phyloP scores from a whole-genome alignment of 495 filamentous ascomycete species.

The Bacidia gigantensis region DNA sequence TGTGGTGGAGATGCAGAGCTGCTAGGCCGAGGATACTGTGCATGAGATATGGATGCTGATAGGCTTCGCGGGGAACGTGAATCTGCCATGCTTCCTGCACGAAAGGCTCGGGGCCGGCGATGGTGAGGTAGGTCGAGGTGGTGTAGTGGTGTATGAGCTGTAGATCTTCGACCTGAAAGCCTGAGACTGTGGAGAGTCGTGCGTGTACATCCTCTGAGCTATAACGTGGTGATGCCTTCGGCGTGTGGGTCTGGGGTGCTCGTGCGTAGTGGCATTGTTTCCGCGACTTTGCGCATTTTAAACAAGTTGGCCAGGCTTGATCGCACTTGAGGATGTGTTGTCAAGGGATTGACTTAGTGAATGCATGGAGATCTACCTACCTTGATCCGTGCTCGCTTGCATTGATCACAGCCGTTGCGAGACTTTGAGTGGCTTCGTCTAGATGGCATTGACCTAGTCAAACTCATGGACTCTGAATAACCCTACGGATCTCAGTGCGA shows the following conservation, averaged over 20 bases:
- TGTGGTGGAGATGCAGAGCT: slow-evolving; percentile 1
- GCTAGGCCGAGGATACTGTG: slow-evolving; percentile 8
- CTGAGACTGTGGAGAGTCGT: background rate
- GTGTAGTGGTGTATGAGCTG: slow-evolving; percentile 10
- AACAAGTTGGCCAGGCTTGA: slow-evolving; percentile 1
- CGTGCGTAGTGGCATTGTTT: slow-evolving; percentile 3
- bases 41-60: slow-evolving; percentile 6
- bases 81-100: slow-evolving; percentile 8
- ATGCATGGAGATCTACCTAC: background rate
- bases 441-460: slow-evolving; percentile 1
- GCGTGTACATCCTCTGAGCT: background rate
- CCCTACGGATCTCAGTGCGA: background rate
- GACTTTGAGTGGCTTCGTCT: background rate
- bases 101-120: background rate
- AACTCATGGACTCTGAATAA: background rate
- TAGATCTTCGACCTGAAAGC: slow-evolving; percentile 1
- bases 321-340: background rate
- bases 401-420: slow-evolving; percentile 1
- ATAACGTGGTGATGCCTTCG: background rate
- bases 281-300: slow-evolving; percentile 1
- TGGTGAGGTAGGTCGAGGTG: slow-evolving; percentile 2
- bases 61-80: slow-evolving; percentile 4
- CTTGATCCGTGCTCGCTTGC: slow-evolving; percentile 6
- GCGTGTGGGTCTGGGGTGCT: background rate
- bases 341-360: background rate